phyloP scores from a whole-genome alignment of 2,329 filamentous ascomycete species.

The Neurospora sp. region DNA sequence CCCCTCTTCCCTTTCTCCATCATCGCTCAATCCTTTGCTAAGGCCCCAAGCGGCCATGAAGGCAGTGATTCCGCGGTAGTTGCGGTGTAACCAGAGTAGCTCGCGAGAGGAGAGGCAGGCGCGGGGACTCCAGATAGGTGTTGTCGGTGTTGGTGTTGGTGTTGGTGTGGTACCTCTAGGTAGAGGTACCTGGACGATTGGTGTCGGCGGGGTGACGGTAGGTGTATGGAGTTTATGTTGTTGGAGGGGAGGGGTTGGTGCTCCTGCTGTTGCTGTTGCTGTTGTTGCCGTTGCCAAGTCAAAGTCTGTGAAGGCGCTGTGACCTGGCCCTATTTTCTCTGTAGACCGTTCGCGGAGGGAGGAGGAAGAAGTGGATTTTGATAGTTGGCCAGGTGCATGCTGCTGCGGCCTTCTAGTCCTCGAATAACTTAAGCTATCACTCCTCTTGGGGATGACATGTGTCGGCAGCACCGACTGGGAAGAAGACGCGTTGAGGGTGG shows the following conservation, averaged over 20 bases:
- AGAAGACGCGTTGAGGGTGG: neutral
- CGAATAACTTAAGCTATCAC: neutral
- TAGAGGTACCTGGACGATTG: neutral
- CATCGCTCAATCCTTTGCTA: conserved; percentile 5
- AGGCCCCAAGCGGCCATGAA: conserved; percentile 17
- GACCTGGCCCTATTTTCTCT: neutral
- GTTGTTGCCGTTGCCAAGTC: too few relatives aligned
- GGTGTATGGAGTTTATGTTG: neutral
- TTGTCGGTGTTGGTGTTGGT: neutral
- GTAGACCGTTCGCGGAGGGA: neutral
- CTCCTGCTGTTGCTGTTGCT: neutral
- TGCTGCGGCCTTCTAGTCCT: neutral
- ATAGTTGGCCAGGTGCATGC: neutral
- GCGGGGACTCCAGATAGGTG: neutral
- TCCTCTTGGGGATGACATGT: neutral
- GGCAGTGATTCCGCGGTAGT: conserved; percentile 16
- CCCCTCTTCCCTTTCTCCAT: conserved; percentile 11
- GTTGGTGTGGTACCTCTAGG: neutral
- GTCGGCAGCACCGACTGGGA: neutral
- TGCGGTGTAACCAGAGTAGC: conserved; percentile 13
- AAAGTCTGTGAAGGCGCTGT: too few relatives aligned
- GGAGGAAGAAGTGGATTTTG: neutral
- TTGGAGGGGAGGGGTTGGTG: neutral
- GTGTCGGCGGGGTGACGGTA: neutral
- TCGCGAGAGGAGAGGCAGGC: neutral